Percentiles rank a stretch among this genome's conserved stretches.
These are phyloP conservation scores for Toxicodendron radicans DNA, from an alignment of 345 rosid species.

Conservation along the genomic window DNA sequence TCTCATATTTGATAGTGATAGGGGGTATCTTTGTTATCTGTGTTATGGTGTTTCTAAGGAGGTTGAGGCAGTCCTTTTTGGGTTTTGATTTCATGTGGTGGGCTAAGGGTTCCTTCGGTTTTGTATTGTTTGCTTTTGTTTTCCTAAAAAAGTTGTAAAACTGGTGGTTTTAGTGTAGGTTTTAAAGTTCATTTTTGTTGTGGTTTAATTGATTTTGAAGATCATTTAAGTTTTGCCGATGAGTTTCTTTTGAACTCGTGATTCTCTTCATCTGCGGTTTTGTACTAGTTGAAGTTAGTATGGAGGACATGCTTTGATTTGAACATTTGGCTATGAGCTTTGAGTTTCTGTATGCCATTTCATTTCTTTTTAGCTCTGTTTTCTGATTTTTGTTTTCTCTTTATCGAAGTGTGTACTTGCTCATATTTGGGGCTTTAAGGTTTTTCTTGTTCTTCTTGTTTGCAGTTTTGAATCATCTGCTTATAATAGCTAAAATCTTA, in stretches of 20 bases:
- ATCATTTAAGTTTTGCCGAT: conserved; percentile 4
- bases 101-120: not conserved
- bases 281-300: conserved; percentile 14
- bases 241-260: not conserved
- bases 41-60: not conserved
- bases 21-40: not conserved
- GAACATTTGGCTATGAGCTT: not conserved
- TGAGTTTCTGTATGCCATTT: not conserved
- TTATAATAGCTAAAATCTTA: not conserved
- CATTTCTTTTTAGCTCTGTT: not conserved
- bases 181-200: not conserved
- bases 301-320: conserved; percentile 18
- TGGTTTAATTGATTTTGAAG: conserved; percentile 10
- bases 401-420: not conserved
- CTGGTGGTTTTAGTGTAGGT: conserved; percentile 5
- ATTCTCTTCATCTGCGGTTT: not conserved
- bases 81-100: conserved; percentile 1
- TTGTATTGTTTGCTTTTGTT: not conserved
- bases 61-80: not conserved
- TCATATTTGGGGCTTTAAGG: conserved; percentile 6
- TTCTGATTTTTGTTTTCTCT: conserved; percentile 4
- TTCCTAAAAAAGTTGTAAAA: conserved; percentile 5
- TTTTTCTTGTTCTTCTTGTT: conserved; percentile 17
- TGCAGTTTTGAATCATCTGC: not conserved
- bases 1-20: not conserved